Evolutionary conservation across 495 filamentous ascomycete species (phyloP).

Genomic region (Lichenothelia convexa): DNA sequence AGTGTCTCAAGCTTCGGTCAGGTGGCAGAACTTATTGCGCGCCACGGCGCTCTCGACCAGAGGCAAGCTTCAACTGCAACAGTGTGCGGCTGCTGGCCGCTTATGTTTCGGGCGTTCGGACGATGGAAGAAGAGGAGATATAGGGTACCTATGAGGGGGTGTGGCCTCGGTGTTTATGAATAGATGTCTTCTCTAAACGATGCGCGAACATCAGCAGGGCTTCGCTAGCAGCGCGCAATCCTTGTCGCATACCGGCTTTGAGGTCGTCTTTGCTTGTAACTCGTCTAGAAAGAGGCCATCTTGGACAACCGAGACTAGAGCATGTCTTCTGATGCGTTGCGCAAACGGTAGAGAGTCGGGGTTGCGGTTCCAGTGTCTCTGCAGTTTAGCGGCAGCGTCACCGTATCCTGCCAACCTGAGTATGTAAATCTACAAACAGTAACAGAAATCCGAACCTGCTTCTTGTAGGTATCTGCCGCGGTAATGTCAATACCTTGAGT

Average conservation of each 20-base stretch:
- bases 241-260: no score
- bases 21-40: no score
- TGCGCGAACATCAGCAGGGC: not conserved
- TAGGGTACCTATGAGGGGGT: no score
- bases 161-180: no score
- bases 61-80: no score
- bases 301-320: conserved; percentile 19
- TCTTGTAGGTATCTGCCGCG: conserved; percentile 23
- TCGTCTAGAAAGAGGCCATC: conserved; percentile 22
- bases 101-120: not conserved
- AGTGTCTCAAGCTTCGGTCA: no score
- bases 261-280: conserved; percentile 8
- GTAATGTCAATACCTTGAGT: conserved; percentile 7
- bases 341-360: conserved; percentile 18
- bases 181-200: not conserved
- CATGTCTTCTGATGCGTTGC: conserved; percentile 12
- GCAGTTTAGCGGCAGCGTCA: conserved; percentile 14
- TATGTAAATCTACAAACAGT: conserved; percentile 4
- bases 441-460: conserved; percentile 14
- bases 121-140: not conserved
- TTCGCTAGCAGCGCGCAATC: not conserved
- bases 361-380: conserved; percentile 17
- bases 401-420: conserved; percentile 9
- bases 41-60: no score
- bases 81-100: no score